Evolutionary conservation across 2,329 filamentous ascomycete species (phyloP), one percentile per base, ranked within the genome.

Genomic region (Xylaria sp.): DNA sequence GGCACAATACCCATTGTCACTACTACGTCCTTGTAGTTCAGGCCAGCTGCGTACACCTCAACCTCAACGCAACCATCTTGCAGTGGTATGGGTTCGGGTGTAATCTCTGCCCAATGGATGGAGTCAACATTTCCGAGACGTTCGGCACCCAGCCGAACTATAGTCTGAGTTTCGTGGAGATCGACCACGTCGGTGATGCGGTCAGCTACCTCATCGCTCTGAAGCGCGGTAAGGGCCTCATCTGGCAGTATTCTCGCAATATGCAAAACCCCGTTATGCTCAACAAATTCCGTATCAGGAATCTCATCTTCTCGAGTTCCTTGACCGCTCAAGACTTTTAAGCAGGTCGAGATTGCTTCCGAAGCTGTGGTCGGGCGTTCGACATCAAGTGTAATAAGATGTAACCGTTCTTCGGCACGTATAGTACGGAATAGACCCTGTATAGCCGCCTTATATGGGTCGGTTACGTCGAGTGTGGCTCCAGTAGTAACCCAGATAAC

Each of bases 131-230:
- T 58, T 13, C 62, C 64, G 1, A 63, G 21, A 8, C 47, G 55
- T 43, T 63, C 62, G 5, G 48, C 40, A 1, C 41, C 33, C 1
- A 67, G 44, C 1, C 49, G 55, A n/a, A 65, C 25, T 3, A 29
- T 54, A 1, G 31, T 59, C 15, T 37, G 11, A 8, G 23, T 21
- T 10, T 67, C 66, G 5, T 73, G 78, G 54, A 79, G 81, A 0
- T 69, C 68, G 3, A 49, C 27, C 3, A 19, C 38, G 10, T 43
- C 48, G 5, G 46, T 33, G 27, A 8, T 27, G 21, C 35, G 31
- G 13, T 49, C 40, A 1, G 17, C 19, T 21, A 40, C 15, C n/a
- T 52, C 48, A 10, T 46, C 48, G 17, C n/a, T 31, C 19, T 52
- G 29, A n/a, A 37, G 29, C 23, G 35, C 9, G 8, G 33, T 58